Conservation (phyloP, 2,329 filamentous ascomycete genomes). For the Penicillium sumatraense region DNA sequence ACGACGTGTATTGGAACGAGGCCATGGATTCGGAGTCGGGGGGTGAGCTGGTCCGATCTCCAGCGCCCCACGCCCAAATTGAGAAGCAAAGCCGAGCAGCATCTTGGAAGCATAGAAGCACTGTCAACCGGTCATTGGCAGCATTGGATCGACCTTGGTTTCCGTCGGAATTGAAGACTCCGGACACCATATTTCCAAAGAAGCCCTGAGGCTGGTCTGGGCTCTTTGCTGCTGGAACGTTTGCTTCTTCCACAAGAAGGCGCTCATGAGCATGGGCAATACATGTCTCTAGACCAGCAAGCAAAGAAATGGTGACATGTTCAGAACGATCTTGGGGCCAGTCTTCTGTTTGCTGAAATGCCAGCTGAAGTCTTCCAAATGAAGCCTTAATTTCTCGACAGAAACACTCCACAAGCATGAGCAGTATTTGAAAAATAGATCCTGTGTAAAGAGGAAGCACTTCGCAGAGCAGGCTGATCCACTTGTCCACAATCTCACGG, state of each 20-base stretch:
- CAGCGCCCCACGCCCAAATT: constrained; percentile 92
- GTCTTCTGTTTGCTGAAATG: constrained; percentile 46
- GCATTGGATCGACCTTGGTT: constrained; percentile 78
- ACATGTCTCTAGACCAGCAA: constrained; percentile 92
- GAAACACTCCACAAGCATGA: constrained; percentile 88
- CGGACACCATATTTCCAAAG: constrained; percentile 92
- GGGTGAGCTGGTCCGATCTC: constrained; percentile 42
- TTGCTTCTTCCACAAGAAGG: constrained; percentile 75
- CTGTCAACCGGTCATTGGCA: constrained; percentile 92
- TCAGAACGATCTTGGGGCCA: constrained; percentile 58
- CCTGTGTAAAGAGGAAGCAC: constrained; percentile 83
- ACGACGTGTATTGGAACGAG: constrained; percentile 87
- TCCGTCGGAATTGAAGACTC: constrained; percentile 80
- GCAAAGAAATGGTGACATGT: constrained; percentile 70
- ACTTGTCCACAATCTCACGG: constrained; percentile 82
- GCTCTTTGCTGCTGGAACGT: constrained; percentile 70
- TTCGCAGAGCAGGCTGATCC: constrained; percentile 83
- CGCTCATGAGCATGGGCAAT: constrained; percentile 85
- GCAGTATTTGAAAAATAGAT: constrained; percentile 84
- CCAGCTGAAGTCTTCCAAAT: constrained; percentile 69
- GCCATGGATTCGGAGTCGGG: constrained; percentile 72
- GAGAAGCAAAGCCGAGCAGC: constrained; percentile 88
- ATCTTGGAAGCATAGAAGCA: constrained; percentile 95
- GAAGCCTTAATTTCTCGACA: constrained; percentile 75
- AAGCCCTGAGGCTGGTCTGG: constrained; percentile 85